Percentiles rank a stretch among this genome's conserved stretches.
Conservation (phyloP, 306 rosid species). For the Corylus avellana region DNA sequence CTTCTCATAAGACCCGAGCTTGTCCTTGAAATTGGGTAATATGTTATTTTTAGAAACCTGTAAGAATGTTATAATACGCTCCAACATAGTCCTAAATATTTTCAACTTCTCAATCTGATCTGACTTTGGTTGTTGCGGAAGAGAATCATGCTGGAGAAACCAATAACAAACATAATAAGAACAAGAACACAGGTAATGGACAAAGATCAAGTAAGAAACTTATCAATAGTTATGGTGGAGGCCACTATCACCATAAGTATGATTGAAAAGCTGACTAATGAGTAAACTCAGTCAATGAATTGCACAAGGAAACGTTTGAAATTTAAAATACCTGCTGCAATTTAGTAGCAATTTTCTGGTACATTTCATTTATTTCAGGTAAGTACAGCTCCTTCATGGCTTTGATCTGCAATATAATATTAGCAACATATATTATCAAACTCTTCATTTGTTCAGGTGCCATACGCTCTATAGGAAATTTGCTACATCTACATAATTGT, state of each 20-base stretch:
- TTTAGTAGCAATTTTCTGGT: constrained; percentile 52
- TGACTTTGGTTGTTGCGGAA: constrained; percentile 56
- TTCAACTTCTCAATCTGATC: constrained; percentile 62
- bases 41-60: constrained; percentile 50
- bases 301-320: background rate
- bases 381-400: constrained; percentile 64
- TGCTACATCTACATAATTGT: background rate
- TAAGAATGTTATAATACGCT: constrained; percentile 48
- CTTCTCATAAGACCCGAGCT: constrained; percentile 53
- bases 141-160: constrained; percentile 54
- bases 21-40: constrained; percentile 43
- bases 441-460: background rate
- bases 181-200: constrained; percentile 3
- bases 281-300: constrained; percentile 2
- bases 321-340: constrained; percentile 58
- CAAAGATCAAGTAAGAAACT: too few species aligned
- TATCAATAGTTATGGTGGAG: too few species aligned
- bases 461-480: background rate
- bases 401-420: constrained; percentile 54
- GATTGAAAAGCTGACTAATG: constrained; percentile 19
- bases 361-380: constrained; percentile 61
- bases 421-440: constrained; percentile 25
- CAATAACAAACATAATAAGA: constrained; percentile 14
- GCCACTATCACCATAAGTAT: background rate
- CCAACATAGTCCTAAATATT: constrained; percentile 51